Base-by-base conservation (phyloP, 2,329 filamentous ascomycete genomes). In the Gaeumannomyces sp. region DNA sequence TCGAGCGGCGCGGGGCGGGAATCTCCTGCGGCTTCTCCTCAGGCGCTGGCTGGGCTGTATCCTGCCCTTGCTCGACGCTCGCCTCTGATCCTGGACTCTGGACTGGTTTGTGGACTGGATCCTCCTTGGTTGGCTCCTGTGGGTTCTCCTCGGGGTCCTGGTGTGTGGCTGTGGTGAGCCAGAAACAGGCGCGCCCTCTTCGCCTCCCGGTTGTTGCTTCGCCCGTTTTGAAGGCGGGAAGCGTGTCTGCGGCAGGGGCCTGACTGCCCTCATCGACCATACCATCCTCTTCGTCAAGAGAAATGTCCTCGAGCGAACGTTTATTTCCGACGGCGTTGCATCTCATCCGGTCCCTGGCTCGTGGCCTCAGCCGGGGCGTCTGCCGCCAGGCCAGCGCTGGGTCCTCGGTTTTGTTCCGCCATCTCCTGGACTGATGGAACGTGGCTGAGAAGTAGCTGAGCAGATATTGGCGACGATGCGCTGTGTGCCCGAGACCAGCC, bases 1-100 rank as follows among this genome's bases (percentile, higher is more conserved):
- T 69, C 68, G 56, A 45, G 60, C 14, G 60, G 60, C 19, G 33
- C 60, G 8, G 58, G n/a, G 67, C 27, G 67, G 33, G 45, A 10
- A 53, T 53, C 22, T 53, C 45, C 45, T 53, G 19, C 6, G n/a
- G 19, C 45, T 53, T 22, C 45, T 53, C 6, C 45, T 25, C 45
- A 10, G 45, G 45, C 45, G 22, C 22, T 10, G 45, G 25, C 45
- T n/a, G 45, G n/a, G n/a, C 45, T 53, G 19, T 25, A 25, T 53
- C 45, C 45, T 53, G 45, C 45, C 19, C 45, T 25, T 53, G 19
- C 45, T 53, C 8, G 22, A 53, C 19, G 22, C 19, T 7, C 45
- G 22, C 22, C 25, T 53, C 45, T 22, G n/a, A n/a, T 25, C 45
- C 45, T 10, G 45, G n/a, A 11, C 10, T 25, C 45, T 11, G 45